phyloP scores from a whole-genome alignment of 2,329 filamentous ascomycete genomes.

The Curvularia hawaiiensis region DNA sequence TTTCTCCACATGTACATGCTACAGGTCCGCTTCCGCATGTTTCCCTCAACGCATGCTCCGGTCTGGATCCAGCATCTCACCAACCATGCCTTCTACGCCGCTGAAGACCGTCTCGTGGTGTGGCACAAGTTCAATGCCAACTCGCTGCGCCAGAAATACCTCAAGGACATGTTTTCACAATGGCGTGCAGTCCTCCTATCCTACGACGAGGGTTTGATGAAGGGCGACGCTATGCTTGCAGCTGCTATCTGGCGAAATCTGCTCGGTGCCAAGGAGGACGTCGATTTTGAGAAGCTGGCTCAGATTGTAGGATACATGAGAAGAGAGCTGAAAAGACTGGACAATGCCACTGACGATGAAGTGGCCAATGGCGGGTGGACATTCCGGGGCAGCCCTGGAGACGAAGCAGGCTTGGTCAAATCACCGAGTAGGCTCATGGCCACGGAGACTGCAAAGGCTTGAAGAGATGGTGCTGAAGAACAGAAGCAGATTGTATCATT shows the following conservation, averaged over 20 bases:
- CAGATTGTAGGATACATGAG: conserved; percentile 68
- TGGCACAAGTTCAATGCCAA: conserved; percentile 70
- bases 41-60: conserved; percentile 70
- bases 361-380: conserved; percentile 55
- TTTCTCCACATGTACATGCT: conserved; percentile 96
- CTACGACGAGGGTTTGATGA: conserved; percentile 80
- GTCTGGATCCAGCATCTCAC: conserved; percentile 89
- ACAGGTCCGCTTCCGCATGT: conserved; percentile 79
- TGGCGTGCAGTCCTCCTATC: conserved; percentile 87
- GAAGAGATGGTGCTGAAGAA: background rate
- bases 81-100: conserved; percentile 93
- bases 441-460: conserved; percentile 21
- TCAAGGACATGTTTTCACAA: conserved; percentile 90
- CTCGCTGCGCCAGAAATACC: conserved; percentile 62
- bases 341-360: conserved; percentile 58
- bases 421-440: conserved; percentile 31
- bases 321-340: conserved; percentile 60
- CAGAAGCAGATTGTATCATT: conserved; percentile 5
- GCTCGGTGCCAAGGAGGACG: conserved; percentile 73
- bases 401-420: conserved; percentile 37
- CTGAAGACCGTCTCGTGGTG: conserved; percentile 81
- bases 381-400: conserved; percentile 55
- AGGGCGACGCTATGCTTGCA: conserved; percentile 77
- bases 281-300: conserved; percentile 66
- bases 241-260: conserved; percentile 92